A percentile compares a stretch with the other conserved stretches of the same genome.
These are phyloP conservation scores for Leccinum uliginosum DNA, from an alignment of 768 basidiomycete genomes.

Conservation along the genomic window DNA sequence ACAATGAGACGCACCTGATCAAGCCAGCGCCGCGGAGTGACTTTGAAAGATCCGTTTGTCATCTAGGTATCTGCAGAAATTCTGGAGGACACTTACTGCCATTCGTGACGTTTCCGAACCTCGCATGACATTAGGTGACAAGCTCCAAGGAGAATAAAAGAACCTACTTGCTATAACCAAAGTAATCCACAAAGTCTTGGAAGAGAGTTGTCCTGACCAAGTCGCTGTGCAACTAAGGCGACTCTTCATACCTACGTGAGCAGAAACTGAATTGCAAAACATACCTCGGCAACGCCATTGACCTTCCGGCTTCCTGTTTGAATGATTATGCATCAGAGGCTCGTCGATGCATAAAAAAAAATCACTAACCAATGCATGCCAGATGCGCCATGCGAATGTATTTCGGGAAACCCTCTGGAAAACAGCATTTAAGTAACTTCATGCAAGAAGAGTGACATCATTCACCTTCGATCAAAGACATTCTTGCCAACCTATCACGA, in stretches of 20 bases:
- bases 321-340: not conserved
- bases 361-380: conserved; percentile 66
- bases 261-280: not conserved
- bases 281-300: conserved; percentile 92
- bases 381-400: conserved; percentile 89
- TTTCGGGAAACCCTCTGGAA: conserved; percentile 76
- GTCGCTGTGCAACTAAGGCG: conserved; percentile 71
- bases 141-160: not conserved
- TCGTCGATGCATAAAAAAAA: not conserved
- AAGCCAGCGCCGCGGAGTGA: conserved; percentile 92
- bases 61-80: not conserved
- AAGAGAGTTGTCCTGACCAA: conserved; percentile 80
- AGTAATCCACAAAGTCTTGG: conserved; percentile 92
- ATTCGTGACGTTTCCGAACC: conserved; percentile 90
- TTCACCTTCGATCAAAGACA: conserved; percentile 89
- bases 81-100: conserved; percentile 54
- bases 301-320: conserved; percentile 68
- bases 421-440: not conserved
- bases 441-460: not conserved
- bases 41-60: conserved; percentile 33
- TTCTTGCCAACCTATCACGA: conserved; percentile 69
- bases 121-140: conserved; percentile 26
- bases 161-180: conserved; percentile 71
- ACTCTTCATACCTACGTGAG: not conserved
- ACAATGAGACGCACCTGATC: conserved; percentile 49